Evolutionary conservation across 2,329 filamentous ascomycete species (phyloP).

Genomic region (Colletotrichum lini): DNA sequence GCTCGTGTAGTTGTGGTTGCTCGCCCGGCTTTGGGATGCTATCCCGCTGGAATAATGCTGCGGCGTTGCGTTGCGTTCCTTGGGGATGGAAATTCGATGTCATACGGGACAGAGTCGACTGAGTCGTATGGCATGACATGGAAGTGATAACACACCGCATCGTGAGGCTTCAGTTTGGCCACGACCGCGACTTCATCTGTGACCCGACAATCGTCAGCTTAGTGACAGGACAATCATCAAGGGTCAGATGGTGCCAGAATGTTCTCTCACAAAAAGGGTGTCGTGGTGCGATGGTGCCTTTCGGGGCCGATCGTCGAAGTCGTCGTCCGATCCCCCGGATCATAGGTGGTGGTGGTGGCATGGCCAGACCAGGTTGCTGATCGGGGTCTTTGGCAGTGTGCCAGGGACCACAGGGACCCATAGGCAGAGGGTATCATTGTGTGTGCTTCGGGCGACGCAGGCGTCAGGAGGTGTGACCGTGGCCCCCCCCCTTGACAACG

Average conservation of each 20-base stretch:
- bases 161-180: not conserved
- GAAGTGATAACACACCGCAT: conserved; percentile 5
- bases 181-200: not conserved
- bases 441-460: not conserved
- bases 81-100: conserved; percentile 12
- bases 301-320: conserved; percentile 5
- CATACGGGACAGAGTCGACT: conserved; percentile 18
- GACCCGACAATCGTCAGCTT: not conserved
- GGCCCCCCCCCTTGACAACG: not conserved
- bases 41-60: not conserved
- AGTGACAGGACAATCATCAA: not conserved
- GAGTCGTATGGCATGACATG: conserved; percentile 18
- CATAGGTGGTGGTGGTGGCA: conserved; percentile 21
- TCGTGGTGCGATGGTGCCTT: not conserved
- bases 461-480: not conserved
- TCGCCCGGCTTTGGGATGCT: not conserved
- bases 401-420: not conserved
- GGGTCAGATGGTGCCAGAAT: conserved; percentile 11
- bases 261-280: conserved; percentile 9
- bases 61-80: not conserved
- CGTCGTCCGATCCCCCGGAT: not conserved
- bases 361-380: conserved; percentile 28
- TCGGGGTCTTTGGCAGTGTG: conserved; percentile 32
- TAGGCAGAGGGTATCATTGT: conserved; percentile 6
- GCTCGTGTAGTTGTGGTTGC: not conserved